A percentile compares a stretch with the other conserved stretches of the same genome.
phyloP scores from a whole-genome alignment of 2,329 filamentous ascomycete species.

The Microsporum audouinii region DNA sequence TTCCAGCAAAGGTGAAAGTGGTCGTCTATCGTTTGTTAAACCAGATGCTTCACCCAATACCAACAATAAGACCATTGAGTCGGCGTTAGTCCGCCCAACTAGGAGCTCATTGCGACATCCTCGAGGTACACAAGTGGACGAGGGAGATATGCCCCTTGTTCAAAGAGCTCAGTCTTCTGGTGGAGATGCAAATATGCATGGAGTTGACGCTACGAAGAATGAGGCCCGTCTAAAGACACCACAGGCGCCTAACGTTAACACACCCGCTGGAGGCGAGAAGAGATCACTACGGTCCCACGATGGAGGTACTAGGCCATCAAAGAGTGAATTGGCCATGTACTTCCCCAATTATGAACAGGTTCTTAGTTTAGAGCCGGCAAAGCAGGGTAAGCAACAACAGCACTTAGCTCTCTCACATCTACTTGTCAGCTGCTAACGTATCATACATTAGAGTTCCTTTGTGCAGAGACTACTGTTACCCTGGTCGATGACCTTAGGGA shows the following conservation, averaged over 20 bases:
- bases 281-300: constrained; percentile 79
- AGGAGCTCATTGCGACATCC: background rate
- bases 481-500: constrained; percentile 49
- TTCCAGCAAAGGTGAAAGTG: background rate
- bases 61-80: background rate
- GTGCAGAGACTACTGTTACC: constrained; percentile 60
- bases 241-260: background rate
- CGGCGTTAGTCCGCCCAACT: background rate
- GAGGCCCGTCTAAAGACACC: background rate
- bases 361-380: constrained; percentile 71
- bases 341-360: constrained; percentile 92
- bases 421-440: background rate
- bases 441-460: constrained; percentile 52
- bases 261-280: constrained; percentile 38
- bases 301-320: constrained; percentile 59
- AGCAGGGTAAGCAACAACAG: constrained; percentile 48
- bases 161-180: background rate
- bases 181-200: background rate
- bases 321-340: constrained; percentile 82
- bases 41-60: background rate
- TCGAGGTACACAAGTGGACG: background rate
- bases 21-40: background rate
- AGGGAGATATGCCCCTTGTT: background rate
- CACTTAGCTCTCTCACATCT: background rate
- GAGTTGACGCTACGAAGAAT: background rate